Percentiles rank a stretch among this genome's conserved stretches.
Conservation (phyloP, 1,139 yeast genomes). For the Kodamaea alishanica region DNA sequence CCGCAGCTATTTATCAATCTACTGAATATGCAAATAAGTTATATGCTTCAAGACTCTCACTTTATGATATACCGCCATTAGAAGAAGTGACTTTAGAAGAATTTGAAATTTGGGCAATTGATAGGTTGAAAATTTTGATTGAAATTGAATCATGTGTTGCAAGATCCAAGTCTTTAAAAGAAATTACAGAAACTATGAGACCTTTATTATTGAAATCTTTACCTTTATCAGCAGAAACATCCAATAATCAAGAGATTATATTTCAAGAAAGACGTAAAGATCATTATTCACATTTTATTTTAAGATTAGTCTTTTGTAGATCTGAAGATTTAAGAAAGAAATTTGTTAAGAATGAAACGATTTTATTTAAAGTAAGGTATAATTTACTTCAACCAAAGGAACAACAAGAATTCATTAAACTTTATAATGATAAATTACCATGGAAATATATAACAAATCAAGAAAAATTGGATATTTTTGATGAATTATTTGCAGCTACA, state of each 20-base stretch:
- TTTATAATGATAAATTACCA: conserved; percentile 50
- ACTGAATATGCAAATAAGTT: conserved; percentile 9
- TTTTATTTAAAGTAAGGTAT: conserved; percentile 71
- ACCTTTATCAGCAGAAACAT: conserved; percentile 51
- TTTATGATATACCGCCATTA: conserved; percentile 72
- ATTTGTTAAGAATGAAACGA: conserved; percentile 72
- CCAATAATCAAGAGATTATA: conserved; percentile 28
- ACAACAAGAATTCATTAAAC: conserved; percentile 63
- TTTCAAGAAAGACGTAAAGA: conserved; percentile 71
- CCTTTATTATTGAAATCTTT: conserved; percentile 63
- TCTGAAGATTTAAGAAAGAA: conserved; percentile 80
- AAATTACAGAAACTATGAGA: conserved; percentile 59
- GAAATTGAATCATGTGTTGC: conserved; percentile 78
- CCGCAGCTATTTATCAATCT: conserved; percentile 36
- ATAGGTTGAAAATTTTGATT: conserved; percentile 74
- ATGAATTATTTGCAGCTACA: conserved; percentile 54
- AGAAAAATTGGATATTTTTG: conserved; percentile 54
- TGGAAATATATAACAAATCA: conserved; percentile 67
- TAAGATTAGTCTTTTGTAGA: conserved; percentile 86
- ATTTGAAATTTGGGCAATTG: conserved; percentile 95
- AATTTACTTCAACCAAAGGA: conserved; percentile 63
- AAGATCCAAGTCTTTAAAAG: conserved; percentile 61
- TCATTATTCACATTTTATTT: conserved; percentile 84
- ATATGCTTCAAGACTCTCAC: conserved; percentile 45
- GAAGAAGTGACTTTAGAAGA: conserved; percentile 87